Conservation (phyloP, 2,329 filamentous ascomycete genomes). For the Aspergillus calidoustus region DNA sequence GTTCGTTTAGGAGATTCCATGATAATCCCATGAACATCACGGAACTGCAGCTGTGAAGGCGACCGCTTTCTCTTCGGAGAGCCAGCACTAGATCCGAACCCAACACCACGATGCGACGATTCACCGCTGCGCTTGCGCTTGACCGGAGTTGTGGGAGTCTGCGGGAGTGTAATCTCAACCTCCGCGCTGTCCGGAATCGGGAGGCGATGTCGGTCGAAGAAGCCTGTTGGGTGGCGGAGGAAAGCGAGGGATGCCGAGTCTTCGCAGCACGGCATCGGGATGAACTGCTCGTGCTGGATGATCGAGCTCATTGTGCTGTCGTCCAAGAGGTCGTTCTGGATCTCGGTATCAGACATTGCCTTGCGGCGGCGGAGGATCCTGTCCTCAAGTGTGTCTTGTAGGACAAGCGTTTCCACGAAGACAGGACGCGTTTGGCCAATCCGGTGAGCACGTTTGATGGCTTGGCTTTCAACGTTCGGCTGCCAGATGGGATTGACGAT, state of each 20-base stretch:
- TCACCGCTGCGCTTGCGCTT: conserved; percentile 21
- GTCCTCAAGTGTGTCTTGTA: conserved; percentile 82
- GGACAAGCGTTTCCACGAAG: conserved; percentile 81
- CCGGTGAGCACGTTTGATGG: conserved; percentile 84
- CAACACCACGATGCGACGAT: background rate
- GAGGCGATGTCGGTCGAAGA: conserved; percentile 46
- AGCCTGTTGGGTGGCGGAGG: conserved; percentile 34
- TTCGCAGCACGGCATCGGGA: conserved; percentile 47
- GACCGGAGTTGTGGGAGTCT: background rate
- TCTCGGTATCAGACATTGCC: conserved; percentile 69
- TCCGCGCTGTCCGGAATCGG: conserved; percentile 39
- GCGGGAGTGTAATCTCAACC: background rate
- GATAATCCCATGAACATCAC: conserved; percentile 26
- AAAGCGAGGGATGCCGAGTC: conserved; percentile 30
- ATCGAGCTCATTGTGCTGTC: conserved; percentile 63
- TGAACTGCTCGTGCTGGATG: conserved; percentile 59
- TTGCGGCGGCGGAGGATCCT: conserved; percentile 74
- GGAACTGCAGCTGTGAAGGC: conserved; percentile 14
- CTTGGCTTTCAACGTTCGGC: conserved; percentile 83
- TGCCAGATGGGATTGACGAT: conserved; percentile 89
- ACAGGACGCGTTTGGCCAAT: conserved; percentile 83
- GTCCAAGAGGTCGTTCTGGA: conserved; percentile 61
- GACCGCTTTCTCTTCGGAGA: conserved; percentile 25
- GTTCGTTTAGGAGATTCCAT: conserved; percentile 21
- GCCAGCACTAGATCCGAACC: conserved; percentile 4